A percentile compares a stretch with the other conserved stretches of the same genome.
Evolutionary conservation across 805 yeast species (phyloP).

Genomic region (Nakazawaea populi): DNA sequence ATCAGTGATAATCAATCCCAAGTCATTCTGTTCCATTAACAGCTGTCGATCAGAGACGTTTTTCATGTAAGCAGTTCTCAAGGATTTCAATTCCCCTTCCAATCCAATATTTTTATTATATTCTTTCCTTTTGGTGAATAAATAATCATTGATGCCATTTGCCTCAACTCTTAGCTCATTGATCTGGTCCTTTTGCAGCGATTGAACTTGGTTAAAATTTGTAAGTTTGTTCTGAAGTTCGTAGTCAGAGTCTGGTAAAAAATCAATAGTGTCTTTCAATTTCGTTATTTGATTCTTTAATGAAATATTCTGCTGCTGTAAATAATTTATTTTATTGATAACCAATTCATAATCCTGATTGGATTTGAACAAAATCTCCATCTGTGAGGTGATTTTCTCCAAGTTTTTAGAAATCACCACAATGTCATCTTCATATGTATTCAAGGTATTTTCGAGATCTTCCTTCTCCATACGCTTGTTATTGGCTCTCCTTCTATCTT

Average conservation of each 20-base stretch:
- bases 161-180: constrained; percentile 18
- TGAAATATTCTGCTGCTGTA: constrained; percentile 40
- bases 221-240: constrained; percentile 32
- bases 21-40: background rate
- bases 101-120: constrained; percentile 34
- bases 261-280: constrained; percentile 38
- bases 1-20: constrained; percentile 8
- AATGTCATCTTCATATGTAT: constrained; percentile 41
- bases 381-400: constrained; percentile 45
- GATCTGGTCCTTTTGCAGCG: constrained; percentile 14
- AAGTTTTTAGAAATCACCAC: constrained; percentile 43
- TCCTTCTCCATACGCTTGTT: constrained; percentile 44
- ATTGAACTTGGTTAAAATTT: constrained; percentile 28
- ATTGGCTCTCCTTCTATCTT: constrained; percentile 69
- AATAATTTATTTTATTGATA: constrained; percentile 54
- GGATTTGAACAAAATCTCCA: constrained; percentile 60
- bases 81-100: constrained; percentile 50
- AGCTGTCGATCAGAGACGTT: constrained; percentile 11
- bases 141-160: constrained; percentile 5
- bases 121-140: constrained; percentile 21
- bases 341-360: constrained; percentile 79
- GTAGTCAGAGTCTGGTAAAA: constrained; percentile 37
- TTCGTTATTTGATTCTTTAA: constrained; percentile 46
- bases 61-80: constrained; percentile 17
- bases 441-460: constrained; percentile 37